Conservation (phyloP, 805 yeast species). For the Brettanomyces sp. region DNA sequence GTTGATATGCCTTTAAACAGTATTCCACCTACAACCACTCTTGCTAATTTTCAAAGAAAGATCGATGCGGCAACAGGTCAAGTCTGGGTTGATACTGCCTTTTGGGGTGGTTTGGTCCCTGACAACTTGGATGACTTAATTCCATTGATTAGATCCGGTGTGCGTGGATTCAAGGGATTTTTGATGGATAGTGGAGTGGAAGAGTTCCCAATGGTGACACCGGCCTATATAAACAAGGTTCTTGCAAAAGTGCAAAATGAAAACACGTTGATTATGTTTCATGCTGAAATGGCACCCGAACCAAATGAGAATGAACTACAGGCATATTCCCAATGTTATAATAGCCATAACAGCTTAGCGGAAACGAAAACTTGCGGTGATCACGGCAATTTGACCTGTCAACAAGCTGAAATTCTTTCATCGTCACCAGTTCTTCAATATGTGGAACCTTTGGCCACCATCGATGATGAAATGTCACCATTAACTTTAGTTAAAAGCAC, state of each 20-base stretch:
- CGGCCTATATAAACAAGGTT: conserved; percentile 57
- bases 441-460: conserved; percentile 39
- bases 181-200: conserved; percentile 93
- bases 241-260: conserved; percentile 52
- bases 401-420: conserved; percentile 45
- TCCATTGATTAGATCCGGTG: conserved; percentile 79
- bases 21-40: conserved; percentile 87
- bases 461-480: conserved; percentile 18
- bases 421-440: conserved; percentile 47
- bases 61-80: conserved; percentile 71
- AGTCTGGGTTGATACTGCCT: conserved; percentile 88
- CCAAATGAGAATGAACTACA: not conserved
- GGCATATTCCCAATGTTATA: conserved; percentile 16
- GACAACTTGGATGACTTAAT: conserved; percentile 56
- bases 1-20: conserved; percentile 96
- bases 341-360: conserved; percentile 16
- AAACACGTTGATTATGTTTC: conserved; percentile 77
- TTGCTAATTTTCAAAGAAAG: conserved; percentile 66
- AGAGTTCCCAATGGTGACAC: conserved; percentile 78
- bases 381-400: conserved; percentile 23
- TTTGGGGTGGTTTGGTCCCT: conserved; percentile 95
- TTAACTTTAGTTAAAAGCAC: conserved; percentile 13
- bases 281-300: conserved; percentile 68
- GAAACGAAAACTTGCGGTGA: not conserved
- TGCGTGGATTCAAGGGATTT: conserved; percentile 89